A percentile compares a stretch with the other conserved stretches of the same genome.
phyloP scores from a whole-genome alignment of 1,139 yeast genomes.

The Debaryomyces nepalensis region DNA sequence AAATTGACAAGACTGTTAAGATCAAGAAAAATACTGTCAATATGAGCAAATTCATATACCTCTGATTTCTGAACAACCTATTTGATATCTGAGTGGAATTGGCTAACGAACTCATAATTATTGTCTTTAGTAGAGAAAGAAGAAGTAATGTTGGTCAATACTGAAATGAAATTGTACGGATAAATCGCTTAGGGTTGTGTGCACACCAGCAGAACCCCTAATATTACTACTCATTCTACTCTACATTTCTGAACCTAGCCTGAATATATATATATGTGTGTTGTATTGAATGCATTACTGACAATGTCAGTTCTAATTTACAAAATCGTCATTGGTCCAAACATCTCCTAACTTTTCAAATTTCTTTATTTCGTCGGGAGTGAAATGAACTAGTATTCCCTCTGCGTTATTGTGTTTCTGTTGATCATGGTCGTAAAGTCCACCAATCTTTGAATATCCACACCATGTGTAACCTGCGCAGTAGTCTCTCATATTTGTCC shows the following conservation, averaged over 20 bases:
- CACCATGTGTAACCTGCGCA: conserved; percentile 46
- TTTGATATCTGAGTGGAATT: conserved; percentile 37
- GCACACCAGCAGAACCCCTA: no score
- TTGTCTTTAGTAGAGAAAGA: background rate
- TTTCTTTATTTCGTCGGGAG: conserved; percentile 24
- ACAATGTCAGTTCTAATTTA: background rate
- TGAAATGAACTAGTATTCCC: conserved; percentile 29
- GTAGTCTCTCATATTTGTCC: conserved; percentile 35
- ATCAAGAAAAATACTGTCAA: conserved; percentile 28
- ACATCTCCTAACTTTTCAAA: conserved; percentile 32
- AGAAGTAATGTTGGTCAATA: background rate
- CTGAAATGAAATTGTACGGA: background rate
- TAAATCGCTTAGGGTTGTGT: background rate
- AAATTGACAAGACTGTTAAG: conserved; percentile 27
- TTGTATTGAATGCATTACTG: background rate
- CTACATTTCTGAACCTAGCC: no score
- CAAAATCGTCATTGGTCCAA: conserved; percentile 28
- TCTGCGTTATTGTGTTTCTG: conserved; percentile 15
- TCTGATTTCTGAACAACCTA: conserved; percentile 37
- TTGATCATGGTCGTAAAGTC: conserved; percentile 18
- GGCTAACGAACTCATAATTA: conserved; percentile 19
- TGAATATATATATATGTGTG: background rate
- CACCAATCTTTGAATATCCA: conserved; percentile 42
- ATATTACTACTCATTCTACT: no score
- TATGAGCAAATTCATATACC: conserved; percentile 27